Evolutionary conservation across 106 monocot genomes (phyloP), one percentile per base, ranked within the genome.

Genomic region (Vanilla planifolia): DNA sequence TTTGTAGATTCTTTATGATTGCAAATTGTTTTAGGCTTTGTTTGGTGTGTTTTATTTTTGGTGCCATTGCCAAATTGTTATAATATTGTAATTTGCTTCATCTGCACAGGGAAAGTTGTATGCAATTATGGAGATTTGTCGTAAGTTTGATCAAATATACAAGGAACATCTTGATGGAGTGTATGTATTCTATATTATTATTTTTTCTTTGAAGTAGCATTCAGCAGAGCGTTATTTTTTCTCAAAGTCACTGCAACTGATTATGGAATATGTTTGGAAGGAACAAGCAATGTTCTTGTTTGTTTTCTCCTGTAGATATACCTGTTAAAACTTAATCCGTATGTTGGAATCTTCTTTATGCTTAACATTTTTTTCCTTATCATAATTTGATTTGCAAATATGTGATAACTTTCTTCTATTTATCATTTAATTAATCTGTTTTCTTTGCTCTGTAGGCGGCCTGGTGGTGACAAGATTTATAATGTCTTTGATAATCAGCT

Each of bases 111-210:
- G 96, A 16, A 98, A 98, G 42, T 59, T 98, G 11, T 98, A 98
- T 57, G 67, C 73, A 51, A 98, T 98, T 70, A 85, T 98, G 91
- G 96, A 98, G 68, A 98, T 98, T 50, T 98, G 87, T 48, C 96
- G 91, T 67, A 63, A 75, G 60, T 98, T 98, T 66, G 88, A 98
- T 75, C 74, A 77, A 60, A 91, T 84, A 55, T 98, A 91, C 70
- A 98, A 98, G 56, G 96, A 98, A 55, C 96, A 98, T 70, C 91
- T 98, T 59, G 96, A 98, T 98, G 96, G 96, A 45, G 76, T 88
- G 96, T 98, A 85, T 27, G 91, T 58, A 21, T 20, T 5, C 33
- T n/a, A n/a, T n/a, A 35, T 33, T 30, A 30, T 53, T n/a, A 53
- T 14, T 15, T 22, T 53, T 5, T 53, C 2, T 6, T 14, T 11